A percentile compares a stretch with the other conserved stretches of the same genome.
These are phyloP conservation scores for Sechiopsis laciniata DNA, from an alignment of 306 rosid genomes.

Conservation along the genomic window DNA sequence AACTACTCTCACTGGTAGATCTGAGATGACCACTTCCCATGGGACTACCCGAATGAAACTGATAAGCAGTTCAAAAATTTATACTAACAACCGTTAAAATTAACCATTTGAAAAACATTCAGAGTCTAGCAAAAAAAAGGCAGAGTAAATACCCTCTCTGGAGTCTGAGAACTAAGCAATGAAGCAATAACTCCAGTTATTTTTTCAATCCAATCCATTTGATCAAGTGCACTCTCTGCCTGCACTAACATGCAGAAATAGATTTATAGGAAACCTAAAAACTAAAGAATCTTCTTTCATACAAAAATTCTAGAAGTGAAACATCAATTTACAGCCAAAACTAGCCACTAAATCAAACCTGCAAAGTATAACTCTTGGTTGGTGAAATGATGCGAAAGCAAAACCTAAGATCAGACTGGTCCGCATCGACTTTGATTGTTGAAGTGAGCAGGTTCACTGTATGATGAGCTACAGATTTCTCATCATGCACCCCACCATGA, in stretches of 20 bases:
- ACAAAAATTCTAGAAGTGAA: neutral
- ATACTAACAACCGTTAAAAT: constrained; percentile 25
- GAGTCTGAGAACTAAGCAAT: constrained; percentile 89
- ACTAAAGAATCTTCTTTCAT: neutral
- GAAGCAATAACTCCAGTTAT: constrained; percentile 99
- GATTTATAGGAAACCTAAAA: constrained; percentile 22
- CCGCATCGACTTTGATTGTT: constrained; percentile 96
- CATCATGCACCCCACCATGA: constrained; percentile 99
- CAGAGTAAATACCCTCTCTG: constrained; percentile 70
- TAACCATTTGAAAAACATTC: constrained; percentile 22
- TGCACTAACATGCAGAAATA: constrained; percentile 78
- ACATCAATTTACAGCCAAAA: constrained; percentile 19
- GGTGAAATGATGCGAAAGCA: constrained; percentile 99
- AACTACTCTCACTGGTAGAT: constrained; percentile 98
- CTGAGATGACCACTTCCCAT: constrained; percentile 88
- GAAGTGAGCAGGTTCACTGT: constrained; percentile 98
- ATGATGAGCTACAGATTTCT: constrained; percentile 98
- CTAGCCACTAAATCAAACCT: constrained; percentile 50
- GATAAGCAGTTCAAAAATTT: constrained; percentile 17
- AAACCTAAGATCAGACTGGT: constrained; percentile 95
- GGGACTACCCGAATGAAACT: constrained; percentile 83
- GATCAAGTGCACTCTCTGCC: constrained; percentile 99
- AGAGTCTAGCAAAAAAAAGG: constrained; percentile 22
- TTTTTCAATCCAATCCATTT: constrained; percentile 99
- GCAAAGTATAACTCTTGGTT: constrained; percentile 91